phyloP scores from a whole-genome alignment of 2,329 filamentous ascomycete species.

The Colletotrichum eleusines region DNA sequence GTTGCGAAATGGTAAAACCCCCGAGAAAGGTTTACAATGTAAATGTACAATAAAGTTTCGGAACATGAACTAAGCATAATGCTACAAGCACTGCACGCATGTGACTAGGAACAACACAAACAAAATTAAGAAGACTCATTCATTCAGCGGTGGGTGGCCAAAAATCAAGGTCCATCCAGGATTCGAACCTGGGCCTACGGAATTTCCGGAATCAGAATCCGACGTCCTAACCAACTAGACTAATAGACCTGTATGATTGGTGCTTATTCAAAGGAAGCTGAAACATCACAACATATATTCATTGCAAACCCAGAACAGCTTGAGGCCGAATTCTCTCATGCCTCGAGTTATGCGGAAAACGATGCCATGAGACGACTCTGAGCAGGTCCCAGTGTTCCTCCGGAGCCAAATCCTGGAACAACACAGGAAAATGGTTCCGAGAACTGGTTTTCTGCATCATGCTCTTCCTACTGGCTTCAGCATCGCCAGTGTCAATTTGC shows the following conservation, averaged over 20 bases:
- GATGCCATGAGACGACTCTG: background rate
- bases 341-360: too few relatives aligned
- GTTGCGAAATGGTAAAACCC: conserved; percentile 49
- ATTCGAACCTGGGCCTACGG: conserved; percentile 39
- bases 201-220: conserved; percentile 30
- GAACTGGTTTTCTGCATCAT: background rate
- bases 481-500: background rate
- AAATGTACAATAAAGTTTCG: background rate
- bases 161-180: conserved; percentile 32
- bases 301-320: too few relatives aligned
- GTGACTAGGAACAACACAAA: too few relatives aligned
- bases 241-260: conserved; percentile 25
- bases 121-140: too few relatives aligned
- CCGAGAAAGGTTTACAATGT: accelerated
- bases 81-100: too few relatives aligned
- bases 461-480: background rate
- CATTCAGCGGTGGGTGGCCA: too few relatives aligned
- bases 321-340: too few relatives aligned
- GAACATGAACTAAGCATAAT: background rate
- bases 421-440: too few relatives aligned
- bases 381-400: accelerated
- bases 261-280: accelerated
- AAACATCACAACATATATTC: background rate
- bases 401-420: too few relatives aligned
- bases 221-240: conserved; percentile 40